phyloP scores from a whole-genome alignment of 2,329 filamentous ascomycete genomes.

The Mycosphaerelloides madeirae region DNA sequence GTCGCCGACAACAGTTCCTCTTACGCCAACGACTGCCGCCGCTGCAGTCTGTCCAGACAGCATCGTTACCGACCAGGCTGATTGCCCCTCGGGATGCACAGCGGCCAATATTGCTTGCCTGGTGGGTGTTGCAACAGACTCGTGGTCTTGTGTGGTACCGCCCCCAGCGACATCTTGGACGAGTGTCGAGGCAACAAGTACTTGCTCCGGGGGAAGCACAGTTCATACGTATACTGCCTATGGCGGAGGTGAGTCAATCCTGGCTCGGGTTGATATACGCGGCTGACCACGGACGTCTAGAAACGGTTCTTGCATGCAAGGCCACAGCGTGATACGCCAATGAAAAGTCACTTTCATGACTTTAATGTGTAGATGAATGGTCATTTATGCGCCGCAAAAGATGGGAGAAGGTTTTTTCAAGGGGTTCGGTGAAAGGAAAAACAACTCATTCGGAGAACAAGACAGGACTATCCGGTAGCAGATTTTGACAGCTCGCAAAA shows the following conservation, averaged over 20 bases:
- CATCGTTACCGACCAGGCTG: constrained; percentile 4
- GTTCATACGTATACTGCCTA: constrained; percentile 1
- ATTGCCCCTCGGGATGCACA: constrained; percentile 11
- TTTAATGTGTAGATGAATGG: no score
- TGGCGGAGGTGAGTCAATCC: not conserved
- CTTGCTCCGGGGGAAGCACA: constrained; percentile 1
- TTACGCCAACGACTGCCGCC: not conserved
- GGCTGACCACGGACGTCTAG: no score
- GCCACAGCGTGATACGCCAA: no score
- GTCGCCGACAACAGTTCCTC: constrained; percentile 2
- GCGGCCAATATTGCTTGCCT: constrained; percentile 5
- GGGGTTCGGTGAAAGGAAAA: no score
- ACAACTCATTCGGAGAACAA: no score
- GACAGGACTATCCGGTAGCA: no score
- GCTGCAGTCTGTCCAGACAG: constrained; percentile 3
- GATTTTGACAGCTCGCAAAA: no score
- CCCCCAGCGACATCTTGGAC: constrained; percentile 5
- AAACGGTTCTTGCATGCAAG: no score
- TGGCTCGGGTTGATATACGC: no score
- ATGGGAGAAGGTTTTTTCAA: no score
- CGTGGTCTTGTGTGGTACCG: constrained; percentile 6
- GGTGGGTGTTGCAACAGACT: constrained; percentile 12
- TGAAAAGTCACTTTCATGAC: no score
- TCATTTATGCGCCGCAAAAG: no score
- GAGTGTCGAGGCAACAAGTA: constrained; percentile 11